Evolutionary conservation across 768 basidiomycete species (phyloP), one percentile per base, ranked within the genome.

Genomic region (Leccinum disarticulatum): DNA sequence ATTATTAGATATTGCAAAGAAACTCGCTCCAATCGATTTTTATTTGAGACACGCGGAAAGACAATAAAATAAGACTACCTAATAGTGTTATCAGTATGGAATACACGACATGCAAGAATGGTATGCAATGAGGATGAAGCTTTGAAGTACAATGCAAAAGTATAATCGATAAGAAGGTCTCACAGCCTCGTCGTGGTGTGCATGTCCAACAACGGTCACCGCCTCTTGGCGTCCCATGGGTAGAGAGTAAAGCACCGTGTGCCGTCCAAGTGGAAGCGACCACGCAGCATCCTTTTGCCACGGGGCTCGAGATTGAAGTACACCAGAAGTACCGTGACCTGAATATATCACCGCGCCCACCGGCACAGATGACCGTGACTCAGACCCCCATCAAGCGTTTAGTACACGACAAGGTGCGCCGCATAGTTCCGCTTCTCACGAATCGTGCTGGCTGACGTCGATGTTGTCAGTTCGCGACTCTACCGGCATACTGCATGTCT

Each of bases 151-250:
- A 63, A 38, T 65, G 62, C 62, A 57, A 65, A 54, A 33, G 11
- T 13, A 33, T 33, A 33, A 56, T 57, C 61, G 38, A 50, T 36
- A 22, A 57, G 19, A 27, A 57, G 25, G 25, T 38, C 38, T 53
- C 49, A 33, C 47, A 51, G 59, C 35, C 52, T 22, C 56, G 54
- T 63, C 56, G 52, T 56, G 46, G 51, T 30, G 46, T 36, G 38
- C 52, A 48, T 38, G 49, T 36, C 33, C 49, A 55, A 53, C 61
- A 54, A 52, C 49, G 25, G 48, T 52, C 55, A 52, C 63, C 54
- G n/a, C 56, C 41, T 55, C 73, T 64, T 54, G 70, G 68, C 68
- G 72, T 70, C 73, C 67, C 65, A 71, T 73, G 57, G 66, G 61
- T 59, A 52, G 48, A 30, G 30, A 38, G 55, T 48, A 6, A 6